phyloP scores from a whole-genome alignment of 2,329 filamentous ascomycete species.

The Myriosclerotinia curreyana region DNA sequence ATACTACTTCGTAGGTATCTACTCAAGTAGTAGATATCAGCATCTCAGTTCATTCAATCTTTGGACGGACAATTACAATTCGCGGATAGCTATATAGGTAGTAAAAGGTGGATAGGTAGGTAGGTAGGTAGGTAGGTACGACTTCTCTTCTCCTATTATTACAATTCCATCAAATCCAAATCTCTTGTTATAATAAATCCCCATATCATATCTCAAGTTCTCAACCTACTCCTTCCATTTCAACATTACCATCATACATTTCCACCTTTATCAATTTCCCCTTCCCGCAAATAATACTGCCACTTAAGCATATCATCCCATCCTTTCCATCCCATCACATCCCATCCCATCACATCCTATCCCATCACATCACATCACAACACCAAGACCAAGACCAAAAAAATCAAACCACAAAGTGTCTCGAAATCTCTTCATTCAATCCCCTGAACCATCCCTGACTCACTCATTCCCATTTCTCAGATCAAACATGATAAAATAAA shows the following conservation, averaged over 20 bases:
- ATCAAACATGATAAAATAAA: not conserved
- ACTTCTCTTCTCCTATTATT: not conserved
- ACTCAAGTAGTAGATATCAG: too few relatives aligned
- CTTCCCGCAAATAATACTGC: not conserved
- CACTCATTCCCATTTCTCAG: not conserved
- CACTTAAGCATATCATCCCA: not conserved
- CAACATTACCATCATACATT: not conserved
- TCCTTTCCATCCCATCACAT: too few relatives aligned
- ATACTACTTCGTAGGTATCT: too few relatives aligned
- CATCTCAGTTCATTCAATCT: not conserved
- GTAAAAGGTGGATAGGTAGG: not conserved
- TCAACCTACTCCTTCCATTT: not conserved
- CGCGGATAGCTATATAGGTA: too few relatives aligned
- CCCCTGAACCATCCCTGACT: not conserved
- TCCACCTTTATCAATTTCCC: not conserved
- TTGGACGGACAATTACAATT: not conserved
- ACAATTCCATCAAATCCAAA: not conserved
- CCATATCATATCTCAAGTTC: not conserved
- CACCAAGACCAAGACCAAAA: not conserved
- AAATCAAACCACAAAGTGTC: constrained; percentile 15
- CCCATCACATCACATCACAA: not conserved
- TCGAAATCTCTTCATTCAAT: constrained; percentile 5
- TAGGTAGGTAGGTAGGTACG: not conserved
- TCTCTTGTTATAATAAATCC: too few relatives aligned
- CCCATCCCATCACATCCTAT: too few relatives aligned